Base-by-base conservation (phyloP, 495 filamentous ascomycete genomes). In the Aspergillus bertholletiae region DNA sequence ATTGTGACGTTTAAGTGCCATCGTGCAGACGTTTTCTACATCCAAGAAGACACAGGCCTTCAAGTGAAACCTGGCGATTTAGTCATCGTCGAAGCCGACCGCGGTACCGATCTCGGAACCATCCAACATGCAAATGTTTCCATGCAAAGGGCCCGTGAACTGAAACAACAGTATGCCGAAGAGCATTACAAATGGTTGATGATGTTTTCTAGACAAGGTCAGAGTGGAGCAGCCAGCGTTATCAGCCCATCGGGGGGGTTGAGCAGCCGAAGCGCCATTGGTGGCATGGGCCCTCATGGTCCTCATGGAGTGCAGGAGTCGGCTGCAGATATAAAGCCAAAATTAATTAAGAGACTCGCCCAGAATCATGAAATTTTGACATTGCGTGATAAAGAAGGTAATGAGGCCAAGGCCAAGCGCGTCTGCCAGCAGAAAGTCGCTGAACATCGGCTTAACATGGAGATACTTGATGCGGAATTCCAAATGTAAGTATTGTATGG, bases 391-490 rank as follows among this genome's bases (percentile, higher is more conserved):
- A 98, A 98, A 67, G 94, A 98, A 73, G 94, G 92, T 26, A 92
- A 92, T 54, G 94, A 98, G 69, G 95, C 95, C 30, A 98, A 97
- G 65, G 94, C 94, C 13, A 97, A 97, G 74, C 84, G 94, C 22
- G 86, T 96, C 41, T 97, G 91, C 61, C 92, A 96, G 75, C 88
- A 93, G 61, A 98, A 98, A 68, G 95, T 96, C 34, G 85, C 84
- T 44, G 94, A 97, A 61, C 92, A 97, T 72, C 87, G 89, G 39
- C 80, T 98, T 11, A 89, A 92, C 54, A 97, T 98, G 94, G 94
- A 98, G 64, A 97, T 98, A 54, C 82, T 98, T 13, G 94, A 98
- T 71, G 94, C 94, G n/a, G 94, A 98, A 69, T 98, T 96, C 68
- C 94, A 98, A 64, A 91, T 96, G 94, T 96, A 77, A 81, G 90